These are phyloP conservation scores for Warburgia ugandensis DNA, from an alignment of 164 flowering plant species.

Conservation along the genomic window DNA sequence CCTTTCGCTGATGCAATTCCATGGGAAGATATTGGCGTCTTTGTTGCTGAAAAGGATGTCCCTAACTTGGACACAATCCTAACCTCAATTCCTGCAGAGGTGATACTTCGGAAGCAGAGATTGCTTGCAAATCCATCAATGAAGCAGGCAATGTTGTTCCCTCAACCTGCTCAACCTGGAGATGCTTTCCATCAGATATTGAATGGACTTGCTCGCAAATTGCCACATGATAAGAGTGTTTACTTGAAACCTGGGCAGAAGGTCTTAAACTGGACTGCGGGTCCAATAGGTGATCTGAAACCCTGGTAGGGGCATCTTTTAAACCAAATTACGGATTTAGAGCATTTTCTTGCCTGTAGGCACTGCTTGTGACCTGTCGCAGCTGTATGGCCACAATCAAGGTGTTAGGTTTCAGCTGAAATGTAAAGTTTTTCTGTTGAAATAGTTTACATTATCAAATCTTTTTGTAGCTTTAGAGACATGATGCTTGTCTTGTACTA, in stretches of 20 bases:
- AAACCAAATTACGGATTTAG: no score
- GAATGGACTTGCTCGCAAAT: constrained; percentile 81
- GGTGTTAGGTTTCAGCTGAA: no score
- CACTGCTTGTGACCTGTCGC: no score
- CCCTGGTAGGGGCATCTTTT: no score
- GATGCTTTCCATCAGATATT: constrained; percentile 94
- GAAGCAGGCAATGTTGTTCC: constrained; percentile 90
- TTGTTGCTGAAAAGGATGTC: constrained; percentile 79
- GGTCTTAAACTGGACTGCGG: constrained; percentile 87
- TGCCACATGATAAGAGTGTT: constrained; percentile 53
- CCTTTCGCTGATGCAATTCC: constrained; percentile 98
- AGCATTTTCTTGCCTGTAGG: no score
- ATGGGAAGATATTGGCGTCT: constrained; percentile 94
- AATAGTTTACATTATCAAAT: no score
- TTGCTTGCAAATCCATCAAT: constrained; percentile 84
- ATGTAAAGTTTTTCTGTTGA: no score
- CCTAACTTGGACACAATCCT: constrained; percentile 81
- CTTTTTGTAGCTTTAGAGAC: no score
- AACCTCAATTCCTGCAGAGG: constrained; percentile 77
- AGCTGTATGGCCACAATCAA: no score
- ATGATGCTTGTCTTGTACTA: no score
- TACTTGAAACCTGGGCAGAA: constrained; percentile 54
- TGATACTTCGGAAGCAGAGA: constrained; percentile 74
- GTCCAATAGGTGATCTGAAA: constrained; percentile 57
- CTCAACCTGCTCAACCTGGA: constrained; percentile 79